Base-by-base conservation (phyloP, 352 stramenopile species). In the Halophytophthora polymorphica region DNA sequence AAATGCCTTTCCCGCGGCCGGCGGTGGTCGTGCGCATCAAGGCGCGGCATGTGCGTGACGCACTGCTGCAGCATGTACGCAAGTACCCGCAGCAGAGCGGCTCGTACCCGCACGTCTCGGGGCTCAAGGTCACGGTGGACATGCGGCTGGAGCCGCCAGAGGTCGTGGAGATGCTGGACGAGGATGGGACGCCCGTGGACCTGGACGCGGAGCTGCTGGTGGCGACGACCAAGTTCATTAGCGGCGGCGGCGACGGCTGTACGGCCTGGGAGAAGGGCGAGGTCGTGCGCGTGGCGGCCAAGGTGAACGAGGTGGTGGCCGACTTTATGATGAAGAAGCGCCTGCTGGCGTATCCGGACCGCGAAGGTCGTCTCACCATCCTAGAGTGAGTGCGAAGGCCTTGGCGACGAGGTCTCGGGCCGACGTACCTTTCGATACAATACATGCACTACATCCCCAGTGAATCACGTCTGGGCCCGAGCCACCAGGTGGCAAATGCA, bases 1-100 rank as follows among this genome's bases (percentile, higher is more conserved):
- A 96, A 48, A 87, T 95, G 73, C 87, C 87, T n/a, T 96, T 96
- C 58, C 81, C 80, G 3, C 64, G 72, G 10, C 71, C 67, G 6
- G 79, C 75, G 17, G 72, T 88, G 29, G 53, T 89, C 3, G 67
- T 96, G 28, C 67, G 77, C 29, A 90, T 95, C 18, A 56, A 78
- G 53, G 81, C 58, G 21, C 47, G 58, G 7, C 55, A 93, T 50
- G 68, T 96, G 18, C 71, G 73, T 18, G 75, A 90, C 29, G 86
- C 79, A 6, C 66, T 96, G 17, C 53, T 80, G 18, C 76, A 95
- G 50, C 84, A 96, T 45, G 50, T 95, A 28, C 67, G 56, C 44
- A 86, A 87, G 33, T 94, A 91, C 29, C 77, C 75, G 28, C 73
- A 86, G 44, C 80, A 75, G 29, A 88, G 82, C 3, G 84, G 87